These are phyloP conservation scores for Aspergillus ochraceoroseus DNA, from an alignment of 2,329 filamentous ascomycete species.

Conservation along the genomic window DNA sequence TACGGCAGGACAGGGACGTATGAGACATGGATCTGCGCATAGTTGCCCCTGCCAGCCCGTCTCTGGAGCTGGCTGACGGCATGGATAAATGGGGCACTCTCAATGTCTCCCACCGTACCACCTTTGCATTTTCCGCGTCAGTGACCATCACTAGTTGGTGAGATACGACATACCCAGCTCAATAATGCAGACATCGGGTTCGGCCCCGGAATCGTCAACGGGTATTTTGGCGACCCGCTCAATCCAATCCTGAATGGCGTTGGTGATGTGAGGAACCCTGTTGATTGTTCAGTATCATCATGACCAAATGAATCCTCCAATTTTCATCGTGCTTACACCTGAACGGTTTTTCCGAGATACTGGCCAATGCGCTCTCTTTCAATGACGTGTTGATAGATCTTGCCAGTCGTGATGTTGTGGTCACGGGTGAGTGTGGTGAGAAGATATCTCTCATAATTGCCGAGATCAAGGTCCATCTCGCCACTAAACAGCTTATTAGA, in stretches of 20 bases:
- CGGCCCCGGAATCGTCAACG: conserved; percentile 74
- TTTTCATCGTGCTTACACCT: no score
- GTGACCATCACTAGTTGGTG: no score
- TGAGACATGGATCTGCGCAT: conserved; percentile 77
- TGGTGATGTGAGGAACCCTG: conserved; percentile 86
- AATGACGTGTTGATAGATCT: conserved; percentile 88
- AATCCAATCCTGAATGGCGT: conserved; percentile 86
- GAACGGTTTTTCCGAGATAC: conserved; percentile 72
- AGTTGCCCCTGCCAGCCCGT: conserved; percentile 69
- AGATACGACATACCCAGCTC: no score
- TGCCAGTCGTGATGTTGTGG: conserved; percentile 96
- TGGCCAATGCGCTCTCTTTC: conserved; percentile 66
- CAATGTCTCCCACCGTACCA: conserved; percentile 64
- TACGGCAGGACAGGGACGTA: conserved; percentile 68
- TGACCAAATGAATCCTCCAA: no score
- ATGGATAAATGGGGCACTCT: conserved; percentile 82
- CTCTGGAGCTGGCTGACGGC: conserved; percentile 74
- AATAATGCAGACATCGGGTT: conserved; percentile 86
- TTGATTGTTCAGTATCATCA: conserved; percentile 61
- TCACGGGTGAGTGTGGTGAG: conserved; percentile 75
- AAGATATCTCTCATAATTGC: conserved; percentile 77
- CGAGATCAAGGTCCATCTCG: conserved; percentile 69
- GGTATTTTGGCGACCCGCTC: conserved; percentile 77
- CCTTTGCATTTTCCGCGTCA: no score
- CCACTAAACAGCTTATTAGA: no score